Evolutionary conservation across 2,329 filamentous ascomycete genomes (phyloP), one percentile per base, ranked within the genome.

Genomic region (Boeremia exigua): DNA sequence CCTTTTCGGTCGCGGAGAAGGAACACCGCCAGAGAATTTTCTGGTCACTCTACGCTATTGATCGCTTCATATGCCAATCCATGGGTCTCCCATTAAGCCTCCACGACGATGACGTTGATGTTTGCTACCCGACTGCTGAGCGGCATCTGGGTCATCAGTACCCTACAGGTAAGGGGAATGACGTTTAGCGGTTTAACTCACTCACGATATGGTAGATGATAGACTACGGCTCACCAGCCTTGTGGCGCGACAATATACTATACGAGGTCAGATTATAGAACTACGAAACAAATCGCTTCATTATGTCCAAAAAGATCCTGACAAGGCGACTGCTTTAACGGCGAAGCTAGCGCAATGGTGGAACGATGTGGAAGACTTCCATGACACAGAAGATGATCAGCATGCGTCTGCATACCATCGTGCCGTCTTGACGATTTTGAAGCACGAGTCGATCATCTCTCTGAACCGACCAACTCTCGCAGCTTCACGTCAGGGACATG

Each of bases 41-140:
- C 57, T 86, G 83, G 83, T 81, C 81, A 1, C 78, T 85, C 0
- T 86, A 86, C 44, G 80, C 76, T 14, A 68, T 85, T 0, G 84
- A 86, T 38, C 75, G 84, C 40, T 81, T 84, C 52, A 73, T 86
- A 0, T 84, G 81, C 8, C 84, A 86, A 42, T 82, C 82, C 0
- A 77, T 86, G 2, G 84, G 84, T 0, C 72, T 85, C 0, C 84
- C 84, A 0, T 70, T 85, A 0, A 79, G 80, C 17, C 80, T 86
- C 10, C 79, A 79, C 46, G 84, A 86, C 56, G 80, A 85, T 38
- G 84, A 86, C 52, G 69, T 86, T 6, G 84, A 86, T 60, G 84
- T 86, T 1, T 86, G 84, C 58, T 82, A 82, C 52, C 81, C 80
- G 0, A 78, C 77, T 0, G 68, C 79, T 2, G 83, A 85, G 60